Evolutionary conservation across 73 alveolate genomes (phyloP).

Genomic region (Uronychia setigera): DNA sequence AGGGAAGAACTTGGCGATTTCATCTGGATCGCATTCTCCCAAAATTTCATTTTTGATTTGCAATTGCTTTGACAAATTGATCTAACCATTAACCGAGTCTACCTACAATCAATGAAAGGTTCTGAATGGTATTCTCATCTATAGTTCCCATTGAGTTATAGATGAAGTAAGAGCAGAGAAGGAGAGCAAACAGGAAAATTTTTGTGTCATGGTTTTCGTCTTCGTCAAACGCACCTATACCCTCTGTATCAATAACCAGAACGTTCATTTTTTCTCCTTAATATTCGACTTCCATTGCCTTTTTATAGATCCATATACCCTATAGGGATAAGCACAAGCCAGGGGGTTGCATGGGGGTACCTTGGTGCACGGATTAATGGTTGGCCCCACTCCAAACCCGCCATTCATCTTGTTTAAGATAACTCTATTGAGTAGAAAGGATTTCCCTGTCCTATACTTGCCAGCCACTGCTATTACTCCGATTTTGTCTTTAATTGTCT

Average conservation of each 20-base stretch:
- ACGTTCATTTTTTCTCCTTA: constrained; percentile 78
- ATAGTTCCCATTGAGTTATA: constrained; percentile 94
- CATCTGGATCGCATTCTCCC: constrained; percentile 84
- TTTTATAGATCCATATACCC: constrained; percentile 97
- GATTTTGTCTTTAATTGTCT: constrained; percentile 80
- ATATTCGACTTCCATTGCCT: constrained; percentile 80
- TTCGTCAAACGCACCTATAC: constrained; percentile 94
- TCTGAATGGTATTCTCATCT: constrained; percentile 89
- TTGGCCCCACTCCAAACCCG: constrained; percentile 98
- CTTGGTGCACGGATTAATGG: constrained; percentile 95
- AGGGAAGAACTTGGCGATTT: constrained; percentile 90
- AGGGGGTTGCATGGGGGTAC: constrained; percentile 27
- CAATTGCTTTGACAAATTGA: constrained; percentile 83
- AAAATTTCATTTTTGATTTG: constrained; percentile 66
- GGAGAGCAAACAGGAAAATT: constrained; percentile 86
- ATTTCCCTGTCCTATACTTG: constrained; percentile 97
- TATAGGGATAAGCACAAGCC: background rate
- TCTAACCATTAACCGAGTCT: constrained; percentile 77
- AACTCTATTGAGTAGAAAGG: constrained; percentile 94
- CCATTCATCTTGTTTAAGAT: constrained; percentile 75
- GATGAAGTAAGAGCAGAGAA: constrained; percentile 82
- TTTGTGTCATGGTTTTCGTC: constrained; percentile 94
- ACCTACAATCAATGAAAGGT: constrained; percentile 81
- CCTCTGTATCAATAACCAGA: constrained; percentile 95
- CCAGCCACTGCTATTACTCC: constrained; percentile 98